phyloP scores from a whole-genome alignment of 108 stramenopile species.

The Fistulifera pelliculosa region DNA sequence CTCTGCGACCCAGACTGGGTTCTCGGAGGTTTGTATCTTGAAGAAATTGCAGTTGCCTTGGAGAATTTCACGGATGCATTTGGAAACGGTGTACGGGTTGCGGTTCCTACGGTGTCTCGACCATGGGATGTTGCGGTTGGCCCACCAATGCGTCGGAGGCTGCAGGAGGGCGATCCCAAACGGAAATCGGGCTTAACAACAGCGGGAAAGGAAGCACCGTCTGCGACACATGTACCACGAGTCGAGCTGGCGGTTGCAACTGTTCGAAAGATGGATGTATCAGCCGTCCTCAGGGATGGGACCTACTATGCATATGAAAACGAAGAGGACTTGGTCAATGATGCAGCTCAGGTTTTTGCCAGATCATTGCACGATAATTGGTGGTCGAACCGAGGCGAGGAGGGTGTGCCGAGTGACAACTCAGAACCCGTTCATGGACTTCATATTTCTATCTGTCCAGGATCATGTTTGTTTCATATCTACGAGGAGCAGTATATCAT shows the following conservation, averaged over 20 bases:
- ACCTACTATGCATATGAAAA: conserved; percentile 78
- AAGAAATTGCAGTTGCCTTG: conserved; percentile 30
- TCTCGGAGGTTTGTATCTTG: conserved; percentile 32
- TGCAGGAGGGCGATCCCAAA: too few relatives aligned
- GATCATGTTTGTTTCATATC: conserved; percentile 84
- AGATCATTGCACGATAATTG: conserved; percentile 65
- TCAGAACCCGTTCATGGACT: conserved; percentile 35
- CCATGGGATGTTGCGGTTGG: not conserved
- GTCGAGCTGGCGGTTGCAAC: conserved; percentile 43
- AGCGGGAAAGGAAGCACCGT: not conserved
- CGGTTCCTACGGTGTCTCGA: not conserved
- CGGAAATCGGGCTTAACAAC: too few relatives aligned
- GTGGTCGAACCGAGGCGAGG: conserved; percentile 24
- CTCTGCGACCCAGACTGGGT: conserved; percentile 64
- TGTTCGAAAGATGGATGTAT: conserved; percentile 62
- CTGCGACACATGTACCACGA: not conserved
- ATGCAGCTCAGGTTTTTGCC: conserved; percentile 84
- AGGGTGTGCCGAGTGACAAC: not conserved
- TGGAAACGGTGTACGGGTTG: not conserved
- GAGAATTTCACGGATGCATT: conserved; percentile 26
- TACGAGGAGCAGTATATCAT: conserved; percentile 48
- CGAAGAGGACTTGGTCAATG: conserved; percentile 84
- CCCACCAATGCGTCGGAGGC: conserved; percentile 1
- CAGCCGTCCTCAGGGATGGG: conserved; percentile 55
- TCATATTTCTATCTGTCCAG: conserved; percentile 64